Evolutionary conservation across 2,329 filamentous ascomycete genomes (phyloP).

Genomic region (Sporothrix protearum): DNA sequence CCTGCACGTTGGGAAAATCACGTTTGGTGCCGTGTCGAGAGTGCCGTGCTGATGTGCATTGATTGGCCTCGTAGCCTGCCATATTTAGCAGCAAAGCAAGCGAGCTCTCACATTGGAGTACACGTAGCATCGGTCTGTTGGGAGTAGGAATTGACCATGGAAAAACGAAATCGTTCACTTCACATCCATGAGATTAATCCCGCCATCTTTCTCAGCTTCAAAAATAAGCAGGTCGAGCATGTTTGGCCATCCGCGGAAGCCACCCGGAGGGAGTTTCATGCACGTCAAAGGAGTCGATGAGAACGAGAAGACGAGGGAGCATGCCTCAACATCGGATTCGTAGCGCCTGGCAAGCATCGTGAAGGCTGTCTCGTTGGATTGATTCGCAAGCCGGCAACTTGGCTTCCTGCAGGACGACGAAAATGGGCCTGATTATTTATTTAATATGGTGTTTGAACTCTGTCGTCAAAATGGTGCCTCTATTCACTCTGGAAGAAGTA

Average conservation of each 20-base stretch:
- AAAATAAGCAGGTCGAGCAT: background rate
- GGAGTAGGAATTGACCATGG: background rate
- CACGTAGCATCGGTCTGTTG: background rate
- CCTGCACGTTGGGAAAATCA: constrained; percentile 10
- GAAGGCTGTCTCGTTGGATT: background rate
- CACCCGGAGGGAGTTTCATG: background rate
- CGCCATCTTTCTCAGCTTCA: background rate
- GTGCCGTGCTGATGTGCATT: background rate
- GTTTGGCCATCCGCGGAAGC: background rate
- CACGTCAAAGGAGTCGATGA: background rate
- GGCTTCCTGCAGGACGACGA: background rate
- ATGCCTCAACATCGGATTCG: background rate
- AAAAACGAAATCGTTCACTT: background rate
- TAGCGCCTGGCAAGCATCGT: background rate
- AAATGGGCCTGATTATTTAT: background rate
- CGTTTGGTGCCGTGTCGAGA: background rate
- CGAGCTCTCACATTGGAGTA: background rate
- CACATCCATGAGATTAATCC: background rate
- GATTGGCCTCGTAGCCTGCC: constrained; percentile 15
- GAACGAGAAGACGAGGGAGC: background rate
- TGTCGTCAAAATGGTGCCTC: background rate
- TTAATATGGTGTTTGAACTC: background rate
- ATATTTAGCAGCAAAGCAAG: background rate
- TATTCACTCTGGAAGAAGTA: background rate
- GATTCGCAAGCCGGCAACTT: background rate